Base-by-base conservation (phyloP, 2,329 filamentous ascomycete species). In the Fusarium sp. region DNA sequence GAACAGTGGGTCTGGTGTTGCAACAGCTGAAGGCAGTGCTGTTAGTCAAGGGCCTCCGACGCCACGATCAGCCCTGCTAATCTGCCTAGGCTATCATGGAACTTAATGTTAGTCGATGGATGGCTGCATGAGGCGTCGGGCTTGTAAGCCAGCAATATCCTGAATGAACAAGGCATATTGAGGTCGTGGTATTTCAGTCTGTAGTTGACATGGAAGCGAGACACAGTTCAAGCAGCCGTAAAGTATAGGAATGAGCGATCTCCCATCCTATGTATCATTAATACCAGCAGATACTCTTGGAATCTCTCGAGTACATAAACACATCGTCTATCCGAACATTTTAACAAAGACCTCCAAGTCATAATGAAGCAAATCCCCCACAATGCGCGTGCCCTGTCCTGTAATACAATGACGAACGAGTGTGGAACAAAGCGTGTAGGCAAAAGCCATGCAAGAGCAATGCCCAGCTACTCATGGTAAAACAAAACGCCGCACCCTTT, bases 401-500 rank as follows among this genome's bases (percentile, higher is more conserved):
- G 50, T 46, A 58, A 43, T 57, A 56, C 55, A 72, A 68, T 40
- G 50, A 45, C 42, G 29, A 24, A 49, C 42, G 50, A 69, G 50
- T 70, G 44, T 63, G 58, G 53, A 60, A 63, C 15, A 50, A 47
- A 46, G 32, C 24, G 6, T 51, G 52, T 34, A 24, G 43, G 14
- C 59, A 38, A 68, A 68, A 66, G 63, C 62, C 51, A 42, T 51
- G 49, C 43, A 18, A 54, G 34, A 30, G 59, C 20, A 60, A 52
- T 25, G 27, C 20, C 51, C 51, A 44, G 50, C 53, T 47, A 44
- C 63, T 47, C 61, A 47, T 59, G 50, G 51, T 47, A 70, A 76
- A 72, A 63, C 65, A 74, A 76, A 76, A 76, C 74, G 74, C 74
- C 74, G 61, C 69, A 60, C 56, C 55, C 66, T 59, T 66, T 68